phyloP scores from a whole-genome alignment of 192 early-diverging fungal genomes.

The Backusella australiensis region DNA sequence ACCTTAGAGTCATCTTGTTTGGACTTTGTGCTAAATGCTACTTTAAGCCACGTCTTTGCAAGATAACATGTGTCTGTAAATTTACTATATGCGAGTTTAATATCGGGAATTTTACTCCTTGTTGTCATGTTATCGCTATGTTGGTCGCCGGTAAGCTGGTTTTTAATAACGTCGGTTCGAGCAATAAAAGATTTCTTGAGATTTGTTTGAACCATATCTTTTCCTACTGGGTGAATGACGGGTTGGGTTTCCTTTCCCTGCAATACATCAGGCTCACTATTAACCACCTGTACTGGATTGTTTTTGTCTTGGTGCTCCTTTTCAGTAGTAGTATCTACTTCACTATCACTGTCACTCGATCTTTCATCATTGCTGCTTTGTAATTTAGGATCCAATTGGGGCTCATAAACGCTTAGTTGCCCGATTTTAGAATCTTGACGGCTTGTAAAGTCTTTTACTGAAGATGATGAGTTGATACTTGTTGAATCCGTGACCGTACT shows the following conservation, averaged over 20 bases:
- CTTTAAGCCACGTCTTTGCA: neutral
- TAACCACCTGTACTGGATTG: neutral
- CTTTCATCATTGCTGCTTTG: neutral
- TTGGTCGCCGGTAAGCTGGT: neutral
- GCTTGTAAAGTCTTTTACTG: neutral
- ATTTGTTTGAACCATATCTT: neutral
- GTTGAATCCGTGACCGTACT: neutral
- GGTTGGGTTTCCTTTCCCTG: neutral
- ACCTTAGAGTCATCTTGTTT: neutral
- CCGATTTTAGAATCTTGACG: neutral
- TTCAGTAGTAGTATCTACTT: neutral
- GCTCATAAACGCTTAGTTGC: neutral
- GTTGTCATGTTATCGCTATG: neutral
- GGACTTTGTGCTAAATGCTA: neutral
- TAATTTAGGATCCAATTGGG: neutral
- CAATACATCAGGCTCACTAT: neutral
- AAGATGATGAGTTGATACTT: neutral
- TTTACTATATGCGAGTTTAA: neutral
- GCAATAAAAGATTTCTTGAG: neutral
- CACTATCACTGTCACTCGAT: neutral
- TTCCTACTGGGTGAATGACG: neutral
- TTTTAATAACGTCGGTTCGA: neutral
- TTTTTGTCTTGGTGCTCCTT: neutral
- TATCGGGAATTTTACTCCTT: neutral
- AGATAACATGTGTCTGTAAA: neutral